Evolutionary conservation across 371 early-diverging fungal genomes (phyloP).

Genomic region (Rhizopus microsporus): DNA sequence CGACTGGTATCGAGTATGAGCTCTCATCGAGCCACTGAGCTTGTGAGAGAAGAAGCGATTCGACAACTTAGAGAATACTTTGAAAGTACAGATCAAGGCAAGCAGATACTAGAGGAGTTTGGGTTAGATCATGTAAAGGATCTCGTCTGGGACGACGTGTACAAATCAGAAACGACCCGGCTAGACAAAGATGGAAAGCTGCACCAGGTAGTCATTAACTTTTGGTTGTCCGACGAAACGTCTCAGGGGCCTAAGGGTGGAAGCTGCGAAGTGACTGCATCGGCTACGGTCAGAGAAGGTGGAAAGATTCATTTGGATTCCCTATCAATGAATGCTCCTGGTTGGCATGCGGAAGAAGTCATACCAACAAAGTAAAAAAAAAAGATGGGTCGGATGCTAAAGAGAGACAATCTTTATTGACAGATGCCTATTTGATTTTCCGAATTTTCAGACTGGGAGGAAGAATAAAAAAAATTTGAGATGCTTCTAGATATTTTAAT

Average conservation of each 20-base stretch:
- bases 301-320: constrained; percentile 21
- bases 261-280: constrained; percentile 27
- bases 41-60: constrained; percentile 32
- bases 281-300: constrained; percentile 25
- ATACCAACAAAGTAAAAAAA: constrained; percentile 14
- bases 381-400: background rate
- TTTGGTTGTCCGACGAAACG: constrained; percentile 33
- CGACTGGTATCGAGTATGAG: constrained; percentile 20
- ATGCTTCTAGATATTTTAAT: too few species aligned
- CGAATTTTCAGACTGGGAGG: too few species aligned
- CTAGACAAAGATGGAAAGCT: constrained; percentile 7
- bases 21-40: constrained; percentile 31
- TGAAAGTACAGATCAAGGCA: constrained; percentile 27
- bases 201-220: constrained; percentile 25
- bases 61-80: constrained; percentile 29
- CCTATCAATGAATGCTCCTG: constrained; percentile 21
- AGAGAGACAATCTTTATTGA: too few species aligned
- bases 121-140: constrained; percentile 32
- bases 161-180: constrained; percentile 13
- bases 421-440: too few species aligned
- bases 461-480: too few species aligned
- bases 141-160: constrained; percentile 27
- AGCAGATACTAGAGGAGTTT: constrained; percentile 22
- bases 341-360: constrained; percentile 22
- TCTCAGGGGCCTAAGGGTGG: constrained; percentile 30